Base-by-base conservation (phyloP, 2,329 filamentous ascomycete genomes). In the Ploettnerulaceae sp. region DNA sequence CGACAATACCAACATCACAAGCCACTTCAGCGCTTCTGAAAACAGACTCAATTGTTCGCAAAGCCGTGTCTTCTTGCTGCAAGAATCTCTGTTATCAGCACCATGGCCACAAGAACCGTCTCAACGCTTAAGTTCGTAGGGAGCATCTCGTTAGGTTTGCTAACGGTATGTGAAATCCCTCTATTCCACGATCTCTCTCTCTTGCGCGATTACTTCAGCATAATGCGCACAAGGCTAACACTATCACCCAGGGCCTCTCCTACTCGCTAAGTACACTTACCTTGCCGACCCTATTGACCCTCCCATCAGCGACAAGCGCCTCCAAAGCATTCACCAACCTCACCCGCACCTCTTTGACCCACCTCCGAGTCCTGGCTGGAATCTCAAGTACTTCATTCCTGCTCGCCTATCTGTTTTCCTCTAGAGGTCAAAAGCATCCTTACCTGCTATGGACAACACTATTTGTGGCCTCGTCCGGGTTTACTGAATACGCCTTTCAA, bases 41-140 rank as follows among this genome's bases (percentile, higher is more conserved):
- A 15, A 32, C 34, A 36, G 22, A 7, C 24, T 8, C 45, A 73
- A 64, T 33, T 9, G 21, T 17, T 17, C 33, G 20, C 35, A 40
- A 39, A 32, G 9, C 20, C 14, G 31, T 34, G 39, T 5, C 26
- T n/a, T 7, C 1, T 15, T 15, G 11, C 20, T 17, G 9, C 18
- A 15, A 22, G 31, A 24, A 40, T 7, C 34, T 15, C 24, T 20
- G 14, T 18, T 4, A 25, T 22, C 6, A 17, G 5, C 39, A 51
- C 34, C 25, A 86, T 89, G 79, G 74, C 79, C 59, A 79, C 77
- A 59, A 81, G 75, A 60, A 80, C 81, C 62, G 74, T 95, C 62
- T 82, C 87, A 46, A 71, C 85, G 66, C 81, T 86, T 71, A 96
- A 97, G 72, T 95, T 96, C 66, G 85, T 96, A 57, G 91, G 91